phyloP scores from a whole-genome alignment of 768 basidiomycete species.

The Termitomyces sp. region DNA sequence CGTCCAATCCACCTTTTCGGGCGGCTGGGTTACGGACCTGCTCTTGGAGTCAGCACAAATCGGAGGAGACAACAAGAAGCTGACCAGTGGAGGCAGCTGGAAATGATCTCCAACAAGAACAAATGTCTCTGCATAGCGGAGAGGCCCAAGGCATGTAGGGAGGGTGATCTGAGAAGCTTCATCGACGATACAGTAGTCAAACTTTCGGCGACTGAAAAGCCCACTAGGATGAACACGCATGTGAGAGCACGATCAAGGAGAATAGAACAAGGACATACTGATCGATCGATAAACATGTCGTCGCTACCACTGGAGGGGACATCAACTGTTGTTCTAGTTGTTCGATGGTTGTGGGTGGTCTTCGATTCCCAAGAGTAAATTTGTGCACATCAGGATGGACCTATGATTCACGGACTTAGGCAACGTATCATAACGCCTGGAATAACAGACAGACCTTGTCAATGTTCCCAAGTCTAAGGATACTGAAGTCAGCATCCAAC shows the following conservation, averaged over 20 bases:
- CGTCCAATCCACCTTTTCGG: constrained; percentile 80
- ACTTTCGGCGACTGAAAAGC: constrained; percentile 77
- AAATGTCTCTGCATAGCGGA: constrained; percentile 87
- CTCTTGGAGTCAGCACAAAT: background rate
- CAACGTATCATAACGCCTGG: background rate
- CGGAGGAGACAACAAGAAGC: constrained; percentile 11
- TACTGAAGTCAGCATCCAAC: constrained; percentile 57
- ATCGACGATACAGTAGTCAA: constrained; percentile 97
- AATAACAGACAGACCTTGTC: constrained; percentile 68
- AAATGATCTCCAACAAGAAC: constrained; percentile 97
- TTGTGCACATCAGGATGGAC: constrained; percentile 78
- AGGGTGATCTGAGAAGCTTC: constrained; percentile 98
- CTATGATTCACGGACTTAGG: constrained; percentile 32
- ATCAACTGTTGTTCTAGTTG: constrained; percentile 82
- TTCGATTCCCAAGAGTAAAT: constrained; percentile 60
- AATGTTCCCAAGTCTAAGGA: constrained; percentile 83
- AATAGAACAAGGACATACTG: constrained; percentile 56
- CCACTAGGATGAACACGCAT: constrained; percentile 43
- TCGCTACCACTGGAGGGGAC: constrained; percentile 90
- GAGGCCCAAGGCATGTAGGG: constrained; percentile 91
- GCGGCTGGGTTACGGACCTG: constrained; percentile 83
- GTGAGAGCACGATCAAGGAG: background rate
- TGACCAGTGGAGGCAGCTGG: constrained; percentile 91
- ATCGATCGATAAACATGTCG: constrained; percentile 91
- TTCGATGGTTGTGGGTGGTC: constrained; percentile 63